phyloP scores from a whole-genome alignment of 768 basidiomycete species.

The Tephrocybe sp. region DNA sequence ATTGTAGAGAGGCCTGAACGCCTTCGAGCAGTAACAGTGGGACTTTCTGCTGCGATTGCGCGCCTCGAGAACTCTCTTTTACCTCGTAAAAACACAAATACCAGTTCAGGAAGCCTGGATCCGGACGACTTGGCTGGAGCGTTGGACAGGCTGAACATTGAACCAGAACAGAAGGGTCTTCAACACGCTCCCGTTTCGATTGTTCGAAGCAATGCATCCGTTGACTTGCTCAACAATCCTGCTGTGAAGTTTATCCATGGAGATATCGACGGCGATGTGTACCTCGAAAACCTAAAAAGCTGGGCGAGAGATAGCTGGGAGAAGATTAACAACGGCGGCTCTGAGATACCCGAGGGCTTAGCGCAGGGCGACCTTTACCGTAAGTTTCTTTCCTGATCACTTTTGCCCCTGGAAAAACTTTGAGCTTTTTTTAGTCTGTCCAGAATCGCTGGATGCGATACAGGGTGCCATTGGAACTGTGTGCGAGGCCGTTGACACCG shows the following conservation, averaged over 20 bases:
- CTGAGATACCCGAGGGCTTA: slow-evolving; percentile 74
- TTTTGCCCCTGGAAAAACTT: slow-evolving; percentile 5
- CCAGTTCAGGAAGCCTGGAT: slow-evolving; percentile 3
- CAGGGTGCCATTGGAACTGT: slow-evolving; percentile 81
- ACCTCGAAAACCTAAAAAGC: slow-evolving; percentile 59
- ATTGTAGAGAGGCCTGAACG: slow-evolving; percentile 94
- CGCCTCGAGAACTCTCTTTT: slow-evolving; percentile 56
- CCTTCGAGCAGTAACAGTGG: slow-evolving; percentile 79
- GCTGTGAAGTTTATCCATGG: slow-evolving; percentile 78
- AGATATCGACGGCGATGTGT: slow-evolving; percentile 64
- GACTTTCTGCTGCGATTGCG: slow-evolving; percentile 78
- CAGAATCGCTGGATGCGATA: slow-evolving; percentile 72
- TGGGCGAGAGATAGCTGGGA: slow-evolving; percentile 62
- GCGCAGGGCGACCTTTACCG: slow-evolving; percentile 84
- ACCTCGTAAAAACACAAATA: neutral
- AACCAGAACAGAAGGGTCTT: slow-evolving; percentile 15
- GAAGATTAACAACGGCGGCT: slow-evolving; percentile 59
- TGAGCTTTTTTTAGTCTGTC: slow-evolving; percentile 57
- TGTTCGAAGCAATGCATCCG: slow-evolving; percentile 50
- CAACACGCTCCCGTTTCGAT: slow-evolving; percentile 37
- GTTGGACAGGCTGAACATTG: slow-evolving; percentile 42
- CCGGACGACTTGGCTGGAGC: slow-evolving; percentile 47
- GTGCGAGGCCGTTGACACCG: slow-evolving; percentile 83
- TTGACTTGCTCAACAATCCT: slow-evolving; percentile 55
- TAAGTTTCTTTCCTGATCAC: slow-evolving; percentile 33